Evolutionary conservation across 2,329 filamentous ascomycete genomes (phyloP).

Genomic region (Neurospora sp.): DNA sequence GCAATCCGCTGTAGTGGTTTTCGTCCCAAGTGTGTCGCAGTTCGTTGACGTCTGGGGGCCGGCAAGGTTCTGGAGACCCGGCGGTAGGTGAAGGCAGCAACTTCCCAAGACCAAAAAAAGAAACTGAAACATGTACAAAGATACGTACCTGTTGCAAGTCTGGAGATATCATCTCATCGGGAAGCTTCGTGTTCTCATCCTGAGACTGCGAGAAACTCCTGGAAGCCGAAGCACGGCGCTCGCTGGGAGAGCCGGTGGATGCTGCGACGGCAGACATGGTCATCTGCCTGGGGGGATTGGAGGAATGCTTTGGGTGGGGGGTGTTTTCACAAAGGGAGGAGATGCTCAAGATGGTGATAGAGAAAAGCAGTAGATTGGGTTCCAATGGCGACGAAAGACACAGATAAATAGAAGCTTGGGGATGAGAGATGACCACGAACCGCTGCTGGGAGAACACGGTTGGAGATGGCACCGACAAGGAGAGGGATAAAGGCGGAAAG

Average conservation of each 20-base stretch:
- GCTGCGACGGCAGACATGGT: slow-evolving; percentile 30
- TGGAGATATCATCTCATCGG: slow-evolving; percentile 26
- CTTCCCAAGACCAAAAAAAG: background rate
- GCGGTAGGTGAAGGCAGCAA: background rate
- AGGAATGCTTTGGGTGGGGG: slow-evolving; percentile 1
- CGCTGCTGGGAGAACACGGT: background rate
- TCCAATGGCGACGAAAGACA: slow-evolving; percentile 1
- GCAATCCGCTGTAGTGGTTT: background rate
- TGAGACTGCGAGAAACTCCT: slow-evolving; percentile 20
- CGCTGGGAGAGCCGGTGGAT: slow-evolving; percentile 32
- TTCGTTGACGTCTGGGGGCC: background rate
- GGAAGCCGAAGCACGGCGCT: slow-evolving; percentile 25
- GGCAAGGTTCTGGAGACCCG: background rate
- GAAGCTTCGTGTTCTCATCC: slow-evolving; percentile 28
- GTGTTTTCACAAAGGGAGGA: slow-evolving; percentile 10
- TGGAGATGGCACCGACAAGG: background rate
- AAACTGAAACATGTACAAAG: slow-evolving; percentile 13
- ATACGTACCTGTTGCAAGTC: slow-evolving; percentile 22
- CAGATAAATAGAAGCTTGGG: slow-evolving; percentile 2
- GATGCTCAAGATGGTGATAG: slow-evolving; percentile 15
- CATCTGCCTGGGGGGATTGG: slow-evolving; percentile 1
- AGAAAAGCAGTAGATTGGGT: slow-evolving; percentile 14
- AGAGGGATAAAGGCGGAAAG: background rate
- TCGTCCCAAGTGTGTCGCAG: background rate
- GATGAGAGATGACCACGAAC: background rate